phyloP scores from a whole-genome alignment of 176 grass and related monocot genomes.

The Aegilops speltoides region DNA sequence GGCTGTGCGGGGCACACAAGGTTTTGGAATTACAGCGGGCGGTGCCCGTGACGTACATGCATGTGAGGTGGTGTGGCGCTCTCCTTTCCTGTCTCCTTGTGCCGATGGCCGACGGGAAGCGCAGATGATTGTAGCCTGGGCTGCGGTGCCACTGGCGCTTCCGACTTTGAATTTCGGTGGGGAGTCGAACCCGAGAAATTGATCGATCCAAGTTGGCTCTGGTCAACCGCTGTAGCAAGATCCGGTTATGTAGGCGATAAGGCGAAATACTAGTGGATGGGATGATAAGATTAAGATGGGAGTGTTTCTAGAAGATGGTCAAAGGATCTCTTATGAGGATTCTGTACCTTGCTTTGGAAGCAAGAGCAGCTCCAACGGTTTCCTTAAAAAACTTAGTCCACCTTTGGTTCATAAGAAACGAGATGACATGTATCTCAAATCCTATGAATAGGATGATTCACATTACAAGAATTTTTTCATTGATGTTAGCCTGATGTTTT shows the following conservation, averaged over 20 bases:
- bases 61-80: conserved; percentile 23
- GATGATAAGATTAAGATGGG: background rate
- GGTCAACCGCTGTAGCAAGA: conserved; percentile 21
- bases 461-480: too few species aligned
- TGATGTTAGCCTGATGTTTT: too few species aligned
- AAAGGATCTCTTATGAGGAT: too few species aligned
- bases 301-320: background rate
- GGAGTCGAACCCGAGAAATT: background rate
- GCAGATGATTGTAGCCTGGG: background rate
- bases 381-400: too few species aligned
- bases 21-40: background rate
- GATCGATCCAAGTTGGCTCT: conserved; percentile 9
- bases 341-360: too few species aligned
- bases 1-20: background rate
- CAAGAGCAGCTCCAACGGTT: too few species aligned
- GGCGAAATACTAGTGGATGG: background rate
- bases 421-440: too few species aligned
- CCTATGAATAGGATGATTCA: too few species aligned
- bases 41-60: background rate
- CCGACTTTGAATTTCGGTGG: background rate
- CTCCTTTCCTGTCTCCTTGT: background rate
- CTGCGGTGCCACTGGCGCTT: background rate
- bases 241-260: conserved; percentile 20
- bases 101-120: background rate
- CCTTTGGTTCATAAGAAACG: too few species aligned